Conservation (phyloP, 345 rosid species). For the Geranium rotundifolium region DNA sequence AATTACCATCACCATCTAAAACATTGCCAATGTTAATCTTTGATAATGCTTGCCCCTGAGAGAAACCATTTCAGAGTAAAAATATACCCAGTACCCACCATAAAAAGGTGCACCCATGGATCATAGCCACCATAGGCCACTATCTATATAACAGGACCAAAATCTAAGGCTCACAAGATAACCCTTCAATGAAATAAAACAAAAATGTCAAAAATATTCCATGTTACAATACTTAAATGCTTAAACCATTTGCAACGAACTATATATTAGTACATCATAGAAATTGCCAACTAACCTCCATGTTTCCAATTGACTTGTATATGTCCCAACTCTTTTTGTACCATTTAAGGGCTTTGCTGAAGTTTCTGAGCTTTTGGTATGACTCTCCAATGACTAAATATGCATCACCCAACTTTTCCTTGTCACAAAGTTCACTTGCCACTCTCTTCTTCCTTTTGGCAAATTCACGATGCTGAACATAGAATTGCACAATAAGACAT, state of each 20-base stretch:
- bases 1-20: slow-evolving; percentile 64
- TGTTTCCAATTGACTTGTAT: slow-evolving; percentile 53
- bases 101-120: slow-evolving; percentile 5
- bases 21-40: slow-evolving; percentile 69
- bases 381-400: slow-evolving; percentile 75
- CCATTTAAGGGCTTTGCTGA: slow-evolving; percentile 74
- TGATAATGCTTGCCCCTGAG: slow-evolving; percentile 85
- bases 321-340: slow-evolving; percentile 52
- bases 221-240: neutral
- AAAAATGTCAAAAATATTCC: neutral
- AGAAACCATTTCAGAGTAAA: slow-evolving; percentile 16
- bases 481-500: slow-evolving; percentile 7
- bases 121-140: slow-evolving; percentile 1
- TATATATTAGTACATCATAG: slow-evolving; percentile 2
- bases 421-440: slow-evolving; percentile 62
- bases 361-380: slow-evolving; percentile 68
- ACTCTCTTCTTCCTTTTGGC: slow-evolving; percentile 72
- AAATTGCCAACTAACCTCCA: slow-evolving; percentile 52
- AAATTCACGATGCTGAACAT: slow-evolving; percentile 61
- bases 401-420: slow-evolving; percentile 73
- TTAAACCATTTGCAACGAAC: neutral
- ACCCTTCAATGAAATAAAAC: neutral
- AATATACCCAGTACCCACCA: slow-evolving; percentile 5
- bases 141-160: neutral
- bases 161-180: neutral